Evolutionary conservation across 306 rosid genomes (phyloP).

Genomic region (Spatholobus suberectus): DNA sequence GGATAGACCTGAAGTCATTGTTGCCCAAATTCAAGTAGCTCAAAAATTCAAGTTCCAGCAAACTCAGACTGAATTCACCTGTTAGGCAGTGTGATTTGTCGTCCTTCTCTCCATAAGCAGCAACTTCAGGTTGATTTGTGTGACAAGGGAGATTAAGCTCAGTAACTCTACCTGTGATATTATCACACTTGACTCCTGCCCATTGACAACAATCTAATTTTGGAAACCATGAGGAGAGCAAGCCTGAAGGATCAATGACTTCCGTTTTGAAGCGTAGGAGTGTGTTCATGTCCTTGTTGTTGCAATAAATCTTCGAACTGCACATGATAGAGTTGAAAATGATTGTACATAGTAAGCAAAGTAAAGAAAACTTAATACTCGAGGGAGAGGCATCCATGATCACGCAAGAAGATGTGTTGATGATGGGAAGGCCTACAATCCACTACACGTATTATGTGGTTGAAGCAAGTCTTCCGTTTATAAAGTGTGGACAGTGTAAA

Average conservation of each 20-base stretch:
- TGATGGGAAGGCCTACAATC: background rate
- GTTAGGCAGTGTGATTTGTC: constrained; percentile 10
- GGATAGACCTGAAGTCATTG: background rate
- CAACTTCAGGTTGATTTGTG: too few relatives aligned
- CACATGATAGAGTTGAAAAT: background rate
- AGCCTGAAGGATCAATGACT: background rate
- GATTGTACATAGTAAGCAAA: background rate
- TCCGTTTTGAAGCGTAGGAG: constrained; percentile 2
- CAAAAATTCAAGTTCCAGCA: constrained; percentile 19
- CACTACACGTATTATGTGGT: background rate
- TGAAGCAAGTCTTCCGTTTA: too few relatives aligned
- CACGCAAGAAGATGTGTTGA: background rate
- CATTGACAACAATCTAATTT: background rate
- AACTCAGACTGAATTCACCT: background rate
- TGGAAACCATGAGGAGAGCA: background rate
- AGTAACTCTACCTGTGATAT: background rate
- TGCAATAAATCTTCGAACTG: background rate
- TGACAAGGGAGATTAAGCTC: background rate
- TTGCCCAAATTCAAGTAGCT: background rate
- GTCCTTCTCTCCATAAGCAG: background rate
- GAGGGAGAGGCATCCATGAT: background rate
- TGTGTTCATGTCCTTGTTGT: background rate
- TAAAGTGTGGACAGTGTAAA: too few relatives aligned
- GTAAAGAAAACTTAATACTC: background rate
- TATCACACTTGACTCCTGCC: background rate